Conservation (phyloP, 306 rosid genomes). For the Glycyrrhiza uralensis region DNA sequence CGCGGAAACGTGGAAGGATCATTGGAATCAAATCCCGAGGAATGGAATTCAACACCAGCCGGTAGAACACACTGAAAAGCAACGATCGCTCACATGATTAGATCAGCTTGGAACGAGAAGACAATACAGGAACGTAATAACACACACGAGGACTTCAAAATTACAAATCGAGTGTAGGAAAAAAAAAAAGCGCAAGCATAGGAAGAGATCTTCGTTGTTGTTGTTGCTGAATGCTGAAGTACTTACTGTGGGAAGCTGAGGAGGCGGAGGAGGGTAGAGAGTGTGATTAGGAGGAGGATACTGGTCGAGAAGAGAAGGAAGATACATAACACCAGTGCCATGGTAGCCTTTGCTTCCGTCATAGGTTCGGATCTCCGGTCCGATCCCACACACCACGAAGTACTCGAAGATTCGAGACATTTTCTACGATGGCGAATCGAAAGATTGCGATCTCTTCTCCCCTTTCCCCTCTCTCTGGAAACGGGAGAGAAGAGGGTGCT, state of each 20-base stretch:
- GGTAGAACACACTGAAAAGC: conserved; percentile 92
- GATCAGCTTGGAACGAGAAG: conserved; percentile 10
- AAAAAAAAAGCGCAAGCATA: conserved; percentile 5
- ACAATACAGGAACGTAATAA: conserved; percentile 9
- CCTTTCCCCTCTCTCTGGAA: conserved; percentile 39
- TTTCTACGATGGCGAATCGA: conserved; percentile 9
- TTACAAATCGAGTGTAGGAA: background rate
- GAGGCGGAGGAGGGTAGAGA: conserved; percentile 93
- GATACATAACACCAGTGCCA: conserved; percentile 60
- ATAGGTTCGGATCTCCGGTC: conserved; percentile 86
- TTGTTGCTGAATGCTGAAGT: too few species aligned
- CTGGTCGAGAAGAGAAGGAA: conserved; percentile 80
- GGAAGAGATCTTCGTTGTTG: background rate
- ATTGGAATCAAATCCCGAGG: conserved; percentile 67
- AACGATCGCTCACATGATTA: conserved; percentile 1
- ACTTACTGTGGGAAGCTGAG: conserved; percentile 91
- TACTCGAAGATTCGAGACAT: conserved; percentile 96
- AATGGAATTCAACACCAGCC: conserved; percentile 76
- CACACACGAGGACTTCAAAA: background rate
- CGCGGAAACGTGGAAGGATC: conserved; percentile 70
- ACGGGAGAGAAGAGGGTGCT: conserved; percentile 38
- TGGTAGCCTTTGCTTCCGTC: conserved; percentile 87
- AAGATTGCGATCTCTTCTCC: conserved; percentile 31
- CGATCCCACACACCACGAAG: conserved; percentile 96
- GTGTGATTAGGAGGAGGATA: conserved; percentile 74